These are phyloP conservation scores for Filobasidium floriforme DNA, from an alignment of 768 basidiomycete genomes.

Conservation along the genomic window DNA sequence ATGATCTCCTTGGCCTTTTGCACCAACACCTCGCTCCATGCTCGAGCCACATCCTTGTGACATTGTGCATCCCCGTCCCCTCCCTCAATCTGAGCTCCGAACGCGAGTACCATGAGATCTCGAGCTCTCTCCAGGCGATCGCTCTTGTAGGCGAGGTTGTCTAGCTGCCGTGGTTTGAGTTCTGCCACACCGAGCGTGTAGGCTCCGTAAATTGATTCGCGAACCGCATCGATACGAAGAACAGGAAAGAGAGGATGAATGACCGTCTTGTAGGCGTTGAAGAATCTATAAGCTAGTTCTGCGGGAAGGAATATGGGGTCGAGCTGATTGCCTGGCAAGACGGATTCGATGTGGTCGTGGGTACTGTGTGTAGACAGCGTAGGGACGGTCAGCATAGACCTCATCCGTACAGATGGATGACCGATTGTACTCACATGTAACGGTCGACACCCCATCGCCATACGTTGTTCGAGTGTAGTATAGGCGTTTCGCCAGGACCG, in stretches of 20 bases:
- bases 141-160: not conserved
- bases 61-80: conserved; percentile 22
- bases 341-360: conserved; percentile 1
- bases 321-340: conserved; percentile 4
- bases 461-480: not conserved
- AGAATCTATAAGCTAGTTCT: conserved; percentile 19
- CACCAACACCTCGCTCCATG: conserved; percentile 14
- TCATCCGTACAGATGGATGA: not conserved
- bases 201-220: conserved; percentile 10
- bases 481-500: not conserved
- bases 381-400: not conserved
- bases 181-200: conserved; percentile 10
- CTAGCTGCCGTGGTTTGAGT: not conserved
- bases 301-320: conserved; percentile 21
- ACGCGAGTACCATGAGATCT: conserved; percentile 16
- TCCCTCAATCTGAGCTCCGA: conserved; percentile 22
- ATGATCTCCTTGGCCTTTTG: conserved; percentile 10
- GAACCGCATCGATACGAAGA: conserved; percentile 13
- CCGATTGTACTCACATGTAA: conserved; percentile 9
- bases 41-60: conserved; percentile 15
- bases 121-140: conserved; percentile 10
- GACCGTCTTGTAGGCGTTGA: conserved; percentile 10
- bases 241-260: conserved; percentile 16
- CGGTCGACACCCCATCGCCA: conserved; percentile 15
- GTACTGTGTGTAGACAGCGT: not conserved